Conservation (phyloP, 2,329 filamentous ascomycete genomes). For the Aspergillus ochraceoroseus region DNA sequence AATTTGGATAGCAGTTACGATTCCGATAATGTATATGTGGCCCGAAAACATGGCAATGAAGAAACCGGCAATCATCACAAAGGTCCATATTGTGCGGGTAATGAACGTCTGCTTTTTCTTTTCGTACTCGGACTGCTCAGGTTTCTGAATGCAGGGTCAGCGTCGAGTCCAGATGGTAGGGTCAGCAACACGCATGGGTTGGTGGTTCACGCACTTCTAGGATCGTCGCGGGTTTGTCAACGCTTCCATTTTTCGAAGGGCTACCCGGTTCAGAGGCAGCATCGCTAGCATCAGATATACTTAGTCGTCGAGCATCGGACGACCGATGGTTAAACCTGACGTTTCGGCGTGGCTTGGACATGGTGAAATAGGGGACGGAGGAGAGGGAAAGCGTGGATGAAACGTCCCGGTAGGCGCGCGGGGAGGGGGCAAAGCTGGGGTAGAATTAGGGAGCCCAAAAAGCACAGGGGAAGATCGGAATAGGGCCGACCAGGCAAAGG, state of each 20-base stretch:
- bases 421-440: constrained; percentile 22
- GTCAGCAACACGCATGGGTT: neutral
- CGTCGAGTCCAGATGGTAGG: constrained; percentile 1
- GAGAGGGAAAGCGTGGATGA: constrained; percentile 17
- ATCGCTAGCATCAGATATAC: constrained; percentile 54
- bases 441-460: constrained; percentile 9
- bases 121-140: constrained; percentile 67
- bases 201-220: constrained; percentile 28
- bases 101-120: constrained; percentile 99
- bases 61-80: constrained; percentile 94
- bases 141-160: constrained; percentile 26
- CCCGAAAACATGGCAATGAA: constrained; percentile 90
- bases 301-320: constrained; percentile 47
- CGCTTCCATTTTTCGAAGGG: constrained; percentile 45
- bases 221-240: constrained; percentile 32
- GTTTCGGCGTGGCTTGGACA: constrained; percentile 54
- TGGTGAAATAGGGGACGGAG: constrained; percentile 29
- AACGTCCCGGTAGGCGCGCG: constrained; percentile 9
- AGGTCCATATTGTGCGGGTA: constrained; percentile 92
- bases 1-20: constrained; percentile 91
- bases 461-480: constrained; percentile 12
- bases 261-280: constrained; percentile 48
- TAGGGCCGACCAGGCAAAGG: constrained; percentile 10
- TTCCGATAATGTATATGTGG: constrained; percentile 92
- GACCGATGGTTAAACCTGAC: constrained; percentile 56